Evolutionary conservation across 805 yeast genomes (phyloP), one percentile per base, ranked within the genome.

Genomic region (Kazachstania martiniae): DNA sequence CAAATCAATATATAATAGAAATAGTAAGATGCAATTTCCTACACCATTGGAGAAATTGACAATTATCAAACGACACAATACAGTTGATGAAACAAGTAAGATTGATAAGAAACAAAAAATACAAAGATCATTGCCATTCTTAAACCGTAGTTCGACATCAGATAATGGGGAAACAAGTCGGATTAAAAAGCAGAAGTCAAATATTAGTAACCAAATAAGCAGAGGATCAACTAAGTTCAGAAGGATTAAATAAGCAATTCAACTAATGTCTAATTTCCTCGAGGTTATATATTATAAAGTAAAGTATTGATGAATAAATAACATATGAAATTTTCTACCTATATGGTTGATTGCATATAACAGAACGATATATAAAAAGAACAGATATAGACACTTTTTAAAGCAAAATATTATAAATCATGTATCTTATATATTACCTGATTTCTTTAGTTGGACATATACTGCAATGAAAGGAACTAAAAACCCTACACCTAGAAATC

Each of bases 361-460:
- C n/a, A 26, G 17, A 17, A 10, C 19, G 5, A n/a, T 7, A 10
- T 8, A 10, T 9, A 4, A 25, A 13, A 2, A 15, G 12, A 25
- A 12, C 12, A 5, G 13, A 24, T n/a, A n/a, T 13, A 12, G 6
- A 25, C 15, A 25, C 12, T 4, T 5, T n/a, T 25, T 4, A 12
- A 16, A 16, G 10, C 17, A 10, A 16, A 12, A 15, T 15, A 26
- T 15, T 26, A 26, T 26, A 9, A 15, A 15, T 15, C 12, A 16
- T 15, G 17, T 26, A 16, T 16, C 5, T n/a, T 32, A 41, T 21
- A 41, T 27, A 17, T 32, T 22, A 32, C 95, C 95, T 41, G 89
- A 66, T 73, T 87, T 87, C 74, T 78, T 81, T 68, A 84, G 65
- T 70, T 84, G 91, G 67, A 77, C 83, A 64, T 63, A 77, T 43